A percentile compares a stretch with the other conserved stretches of the same genome.
Evolutionary conservation across 2,329 filamentous ascomycete genomes (phyloP).

Genomic region (Stemphylium vesicarium): DNA sequence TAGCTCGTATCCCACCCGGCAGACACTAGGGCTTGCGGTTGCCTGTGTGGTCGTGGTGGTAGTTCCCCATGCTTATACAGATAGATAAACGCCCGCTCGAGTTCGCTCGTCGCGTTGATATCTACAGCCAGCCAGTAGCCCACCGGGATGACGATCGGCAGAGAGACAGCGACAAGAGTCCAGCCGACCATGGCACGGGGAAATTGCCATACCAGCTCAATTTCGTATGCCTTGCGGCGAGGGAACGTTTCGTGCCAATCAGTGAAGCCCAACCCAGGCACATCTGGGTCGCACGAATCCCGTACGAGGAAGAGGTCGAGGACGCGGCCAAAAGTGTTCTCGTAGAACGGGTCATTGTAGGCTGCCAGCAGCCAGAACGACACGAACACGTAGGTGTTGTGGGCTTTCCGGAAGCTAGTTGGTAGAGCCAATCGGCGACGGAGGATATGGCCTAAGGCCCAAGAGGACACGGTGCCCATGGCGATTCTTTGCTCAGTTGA

Average conservation of each 20-base stretch:
- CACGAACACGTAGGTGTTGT: slow-evolving; percentile 8
- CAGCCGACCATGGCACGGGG: background rate
- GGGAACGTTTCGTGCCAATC: slow-evolving; percentile 11
- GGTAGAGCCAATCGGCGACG: slow-evolving; percentile 1
- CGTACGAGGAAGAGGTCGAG: slow-evolving; percentile 11
- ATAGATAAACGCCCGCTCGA: slow-evolving; percentile 1
- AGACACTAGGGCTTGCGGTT: background rate
- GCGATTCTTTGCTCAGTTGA: slow-evolving; percentile 14
- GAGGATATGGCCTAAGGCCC: slow-evolving; percentile 15
- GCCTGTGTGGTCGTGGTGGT: slow-evolving; percentile 2
- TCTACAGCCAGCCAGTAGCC: background rate
- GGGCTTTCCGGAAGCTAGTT: background rate
- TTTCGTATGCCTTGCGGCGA: slow-evolving; percentile 5
- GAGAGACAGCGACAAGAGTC: background rate
- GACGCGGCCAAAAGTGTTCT: slow-evolving; percentile 12
- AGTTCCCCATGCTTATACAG: slow-evolving; percentile 3
- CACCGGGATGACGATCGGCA: background rate
- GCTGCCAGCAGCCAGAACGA: slow-evolving; percentile 16
- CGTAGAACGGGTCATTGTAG: slow-evolving; percentile 16
- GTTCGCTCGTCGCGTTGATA: background rate
- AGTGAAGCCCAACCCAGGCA: slow-evolving; percentile 17
- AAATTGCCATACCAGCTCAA: background rate
- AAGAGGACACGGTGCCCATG: slow-evolving; percentile 5
- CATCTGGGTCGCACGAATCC: slow-evolving; percentile 2
- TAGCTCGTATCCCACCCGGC: slow-evolving; percentile 14